Conservation (phyloP, 495 filamentous ascomycete genomes). For the Aspergillus funiculosus region DNA sequence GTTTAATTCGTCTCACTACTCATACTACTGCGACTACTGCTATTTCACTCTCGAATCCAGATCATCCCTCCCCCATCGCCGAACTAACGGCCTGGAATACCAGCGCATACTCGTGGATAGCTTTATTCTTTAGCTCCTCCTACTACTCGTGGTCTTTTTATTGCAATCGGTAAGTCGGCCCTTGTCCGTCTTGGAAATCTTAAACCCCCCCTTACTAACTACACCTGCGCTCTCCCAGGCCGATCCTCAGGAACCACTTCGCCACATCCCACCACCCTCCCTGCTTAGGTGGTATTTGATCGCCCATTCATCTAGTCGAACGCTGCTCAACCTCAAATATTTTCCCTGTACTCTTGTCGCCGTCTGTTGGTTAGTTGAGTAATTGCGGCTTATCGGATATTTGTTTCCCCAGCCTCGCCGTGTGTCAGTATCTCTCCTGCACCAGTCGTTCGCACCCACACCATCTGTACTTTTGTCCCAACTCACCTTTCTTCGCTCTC, state of each 20-base stretch:
- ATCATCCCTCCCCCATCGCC: too few species aligned
- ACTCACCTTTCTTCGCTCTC: not conserved
- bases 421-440: constrained; percentile 3
- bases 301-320: constrained; percentile 1
- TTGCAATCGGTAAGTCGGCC: constrained; percentile 7
- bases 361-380: too few species aligned
- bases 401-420: too few species aligned
- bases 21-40: too few species aligned
- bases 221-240: constrained; percentile 10
- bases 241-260: constrained; percentile 21
- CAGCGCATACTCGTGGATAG: constrained; percentile 10
- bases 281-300: constrained; percentile 3
- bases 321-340: not conserved
- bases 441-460: not conserved
- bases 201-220: constrained; percentile 23
- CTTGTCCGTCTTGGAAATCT: constrained; percentile 1
- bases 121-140: constrained; percentile 1
- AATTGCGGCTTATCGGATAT: too few species aligned
- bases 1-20: constrained; percentile 12
- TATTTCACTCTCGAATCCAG: constrained; percentile 7
- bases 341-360: not conserved
- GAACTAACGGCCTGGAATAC: too few species aligned
- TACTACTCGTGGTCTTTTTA: not conserved
- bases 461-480: not conserved
- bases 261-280: constrained; percentile 15